Conservation (phyloP, 768 basidiomycete species). For the Mycena crocata region DNA sequence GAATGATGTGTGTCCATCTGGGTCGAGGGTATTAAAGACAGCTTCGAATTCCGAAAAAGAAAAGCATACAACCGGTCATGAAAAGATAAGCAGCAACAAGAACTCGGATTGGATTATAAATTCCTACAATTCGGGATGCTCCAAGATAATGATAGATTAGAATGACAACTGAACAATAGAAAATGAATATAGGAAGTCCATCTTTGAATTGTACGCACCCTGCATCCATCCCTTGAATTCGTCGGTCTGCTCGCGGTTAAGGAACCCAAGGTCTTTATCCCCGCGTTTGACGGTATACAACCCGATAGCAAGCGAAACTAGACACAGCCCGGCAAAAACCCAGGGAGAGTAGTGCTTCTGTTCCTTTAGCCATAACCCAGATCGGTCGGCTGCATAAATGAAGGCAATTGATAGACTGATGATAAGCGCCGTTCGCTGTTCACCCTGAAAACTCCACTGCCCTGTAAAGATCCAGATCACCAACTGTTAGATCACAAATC, state of each 20-base stretch:
- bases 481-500: slow-evolving; percentile 1
- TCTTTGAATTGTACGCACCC: slow-evolving; percentile 58
- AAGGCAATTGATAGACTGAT: slow-evolving; percentile 77
- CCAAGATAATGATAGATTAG: slow-evolving; percentile 94
- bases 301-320: slow-evolving; percentile 68
- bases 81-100: slow-evolving; percentile 91
- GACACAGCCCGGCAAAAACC: slow-evolving; percentile 71
- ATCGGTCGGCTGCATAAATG: slow-evolving; percentile 86
- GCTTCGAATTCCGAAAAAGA: background rate
- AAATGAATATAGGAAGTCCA: background rate
- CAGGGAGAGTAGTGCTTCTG: slow-evolving; percentile 84
- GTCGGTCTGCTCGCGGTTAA: slow-evolving; percentile 93
- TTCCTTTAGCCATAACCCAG: slow-evolving; percentile 88
- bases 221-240: slow-evolving; percentile 99
- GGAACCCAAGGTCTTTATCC: slow-evolving; percentile 88
- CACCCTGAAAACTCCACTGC: slow-evolving; percentile 42
- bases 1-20: slow-evolving; percentile 83
- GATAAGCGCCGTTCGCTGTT: slow-evolving; percentile 62
- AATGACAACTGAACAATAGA: slow-evolving; percentile 71
- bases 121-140: slow-evolving; percentile 91
- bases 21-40: background rate
- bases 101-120: slow-evolving; percentile 91
- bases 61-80: slow-evolving; percentile 78
- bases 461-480: slow-evolving; percentile 20
- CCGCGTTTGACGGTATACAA: slow-evolving; percentile 72